These are phyloP conservation scores for Diplogelasinospora grovesii DNA, from an alignment of 495 filamentous ascomycete genomes.

Conservation along the genomic window DNA sequence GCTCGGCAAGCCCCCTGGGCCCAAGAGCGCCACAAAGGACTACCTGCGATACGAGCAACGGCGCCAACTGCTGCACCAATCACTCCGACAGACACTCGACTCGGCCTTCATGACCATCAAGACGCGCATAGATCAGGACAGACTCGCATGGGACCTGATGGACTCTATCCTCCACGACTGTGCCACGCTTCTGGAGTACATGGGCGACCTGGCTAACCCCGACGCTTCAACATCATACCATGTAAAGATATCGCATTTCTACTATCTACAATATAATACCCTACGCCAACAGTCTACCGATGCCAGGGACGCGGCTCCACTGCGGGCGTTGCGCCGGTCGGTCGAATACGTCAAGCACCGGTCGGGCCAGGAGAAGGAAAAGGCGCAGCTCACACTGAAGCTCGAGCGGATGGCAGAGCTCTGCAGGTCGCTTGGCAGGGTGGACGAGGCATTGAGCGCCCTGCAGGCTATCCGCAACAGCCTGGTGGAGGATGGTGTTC, in stretches of 20 bases:
- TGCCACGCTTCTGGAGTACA: conserved; percentile 41
- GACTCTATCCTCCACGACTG: conserved; percentile 52
- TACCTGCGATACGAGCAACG: conserved; percentile 49
- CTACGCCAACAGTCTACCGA: conserved; percentile 30
- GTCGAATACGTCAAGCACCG: conserved; percentile 42
- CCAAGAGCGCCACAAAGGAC: conserved; percentile 39
- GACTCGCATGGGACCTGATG: conserved; percentile 41
- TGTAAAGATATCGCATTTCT: conserved; percentile 69
- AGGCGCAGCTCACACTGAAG: conserved; percentile 39
- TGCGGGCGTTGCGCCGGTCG: conserved; percentile 44
- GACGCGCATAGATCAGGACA: conserved; percentile 30
- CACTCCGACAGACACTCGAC: conserved; percentile 46
- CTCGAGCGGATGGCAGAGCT: conserved; percentile 46
- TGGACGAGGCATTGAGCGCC: conserved; percentile 36
- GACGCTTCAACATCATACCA: conserved; percentile 37
- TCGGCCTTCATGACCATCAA: conserved; percentile 49
- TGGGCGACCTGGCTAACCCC: conserved; percentile 27
- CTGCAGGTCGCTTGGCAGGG: conserved; percentile 27
- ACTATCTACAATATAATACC: conserved; percentile 54
- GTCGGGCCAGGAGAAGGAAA: conserved; percentile 37
- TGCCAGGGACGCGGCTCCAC: conserved; percentile 33
- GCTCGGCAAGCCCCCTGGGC: conserved; percentile 46
- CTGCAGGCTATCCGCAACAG: conserved; percentile 38
- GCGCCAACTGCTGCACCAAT: conserved; percentile 40
- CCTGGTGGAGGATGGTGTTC: conserved; percentile 39